Conservation (phyloP, 2,329 filamentous ascomycete species). For the Cladophialophora yegresii region DNA sequence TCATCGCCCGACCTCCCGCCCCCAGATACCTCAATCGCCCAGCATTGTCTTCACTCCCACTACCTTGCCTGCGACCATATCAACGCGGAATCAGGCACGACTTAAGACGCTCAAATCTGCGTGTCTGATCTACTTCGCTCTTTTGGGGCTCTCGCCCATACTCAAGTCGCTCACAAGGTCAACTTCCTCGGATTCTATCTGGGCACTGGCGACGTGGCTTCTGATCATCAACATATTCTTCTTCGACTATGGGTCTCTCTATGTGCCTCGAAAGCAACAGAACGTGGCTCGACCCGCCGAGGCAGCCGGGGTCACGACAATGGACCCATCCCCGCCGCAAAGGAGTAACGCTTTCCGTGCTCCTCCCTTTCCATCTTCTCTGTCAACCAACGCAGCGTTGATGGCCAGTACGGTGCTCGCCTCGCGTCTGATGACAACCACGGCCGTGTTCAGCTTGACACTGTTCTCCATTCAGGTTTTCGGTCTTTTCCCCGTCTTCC, state of each 20-base stretch:
- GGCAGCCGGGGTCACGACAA: slow-evolving; percentile 14
- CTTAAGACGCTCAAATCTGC: slow-evolving; percentile 88
- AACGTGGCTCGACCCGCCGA: slow-evolving; percentile 8
- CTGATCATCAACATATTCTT: slow-evolving; percentile 96
- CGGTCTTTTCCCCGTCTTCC: slow-evolving; percentile 93
- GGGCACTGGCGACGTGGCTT: slow-evolving; percentile 93
- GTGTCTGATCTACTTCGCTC: slow-evolving; percentile 85
- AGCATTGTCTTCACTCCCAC: slow-evolving; percentile 42
- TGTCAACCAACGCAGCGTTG: slow-evolving; percentile 92
- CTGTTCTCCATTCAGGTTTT: slow-evolving; percentile 98
- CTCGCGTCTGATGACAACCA: slow-evolving; percentile 82
- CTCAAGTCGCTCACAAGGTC: slow-evolving; percentile 94
- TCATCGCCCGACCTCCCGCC: slow-evolving; percentile 36
- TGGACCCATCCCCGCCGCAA: slow-evolving; percentile 15
- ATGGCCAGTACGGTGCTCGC: slow-evolving; percentile 96
- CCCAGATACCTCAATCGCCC: slow-evolving; percentile 25
- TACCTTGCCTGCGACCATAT: slow-evolving; percentile 45
- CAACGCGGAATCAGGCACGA: slow-evolving; percentile 61
- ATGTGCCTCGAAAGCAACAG: slow-evolving; percentile 22
- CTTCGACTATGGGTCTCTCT: slow-evolving; percentile 81
- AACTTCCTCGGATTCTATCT: slow-evolving; percentile 91
- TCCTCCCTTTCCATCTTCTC: slow-evolving; percentile 58
- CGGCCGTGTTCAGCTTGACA: slow-evolving; percentile 91
- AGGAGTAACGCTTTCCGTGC: slow-evolving; percentile 22
- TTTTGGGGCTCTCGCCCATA: slow-evolving; percentile 90